phyloP scores from a whole-genome alignment of 2,329 filamentous ascomycete genomes.

The Exophiala bonariae region DNA sequence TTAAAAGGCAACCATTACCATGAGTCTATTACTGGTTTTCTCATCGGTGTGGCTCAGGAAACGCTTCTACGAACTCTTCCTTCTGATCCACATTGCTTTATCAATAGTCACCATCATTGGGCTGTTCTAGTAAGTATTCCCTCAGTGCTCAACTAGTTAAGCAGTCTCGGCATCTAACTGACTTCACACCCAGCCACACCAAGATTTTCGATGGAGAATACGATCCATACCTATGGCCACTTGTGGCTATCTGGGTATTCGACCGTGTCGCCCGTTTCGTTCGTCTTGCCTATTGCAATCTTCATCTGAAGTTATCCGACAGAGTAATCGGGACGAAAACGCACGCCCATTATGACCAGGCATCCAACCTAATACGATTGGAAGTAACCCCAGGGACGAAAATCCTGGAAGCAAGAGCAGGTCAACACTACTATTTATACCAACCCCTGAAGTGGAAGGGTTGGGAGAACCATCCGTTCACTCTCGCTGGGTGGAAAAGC shows the following conservation, averaged over 20 bases:
- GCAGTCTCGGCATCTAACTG: background rate
- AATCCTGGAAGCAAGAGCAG: conserved; percentile 39
- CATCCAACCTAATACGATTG: conserved; percentile 47
- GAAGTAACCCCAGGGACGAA: conserved; percentile 40
- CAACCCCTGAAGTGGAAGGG: conserved; percentile 43
- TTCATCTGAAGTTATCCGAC: conserved; percentile 34
- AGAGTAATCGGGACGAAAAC: conserved; percentile 36
- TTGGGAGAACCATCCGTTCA: conserved; percentile 56
- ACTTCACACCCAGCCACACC: conserved; percentile 39
- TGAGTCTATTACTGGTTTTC: conserved; percentile 44
- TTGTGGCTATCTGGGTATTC: conserved; percentile 48
- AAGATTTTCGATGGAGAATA: conserved; percentile 50
- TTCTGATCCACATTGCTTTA: conserved; percentile 39
- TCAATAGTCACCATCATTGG: conserved; percentile 42
- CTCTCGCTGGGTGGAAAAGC: conserved; percentile 35
- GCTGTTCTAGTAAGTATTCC: conserved; percentile 45
- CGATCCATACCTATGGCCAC: conserved; percentile 52
- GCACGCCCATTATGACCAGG: conserved; percentile 42
- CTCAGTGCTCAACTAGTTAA: too few species aligned
- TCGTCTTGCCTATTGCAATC: conserved; percentile 44
- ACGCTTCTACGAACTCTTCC: conserved; percentile 44
- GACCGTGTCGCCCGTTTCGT: conserved; percentile 47
- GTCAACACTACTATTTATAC: conserved; percentile 53
- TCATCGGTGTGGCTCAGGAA: conserved; percentile 48
- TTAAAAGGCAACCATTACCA: conserved; percentile 15